These are phyloP conservation scores for Cyanidiococcus yangmingshanensis DNA, from an alignment of 23 red algal species.

Conservation along the genomic window DNA sequence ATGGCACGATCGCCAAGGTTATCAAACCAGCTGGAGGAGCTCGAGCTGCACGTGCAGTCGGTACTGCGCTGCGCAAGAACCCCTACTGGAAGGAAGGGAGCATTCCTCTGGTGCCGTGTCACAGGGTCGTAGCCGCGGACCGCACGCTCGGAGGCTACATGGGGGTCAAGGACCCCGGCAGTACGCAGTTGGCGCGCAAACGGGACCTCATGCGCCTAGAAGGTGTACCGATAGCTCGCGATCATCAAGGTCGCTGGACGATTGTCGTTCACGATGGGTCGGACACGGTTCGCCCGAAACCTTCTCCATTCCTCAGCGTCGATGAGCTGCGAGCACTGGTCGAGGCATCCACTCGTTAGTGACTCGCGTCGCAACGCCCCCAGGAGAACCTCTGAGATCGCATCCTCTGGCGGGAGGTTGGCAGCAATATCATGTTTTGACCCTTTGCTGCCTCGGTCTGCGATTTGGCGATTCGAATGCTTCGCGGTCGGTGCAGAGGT, in stretches of 20 bases:
- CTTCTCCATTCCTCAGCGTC: background rate
- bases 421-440: too few species aligned
- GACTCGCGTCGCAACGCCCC: too few species aligned
- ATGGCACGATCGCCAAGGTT: background rate
- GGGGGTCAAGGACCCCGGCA: background rate
- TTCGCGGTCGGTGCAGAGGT: too few species aligned
- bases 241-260: background rate
- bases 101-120: background rate
- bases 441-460: too few species aligned
- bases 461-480: too few species aligned
- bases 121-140: slow-evolving; percentile 9
- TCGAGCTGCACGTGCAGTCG: background rate
- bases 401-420: too few species aligned
- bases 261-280: background rate
- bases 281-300: too few species aligned
- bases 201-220: background rate
- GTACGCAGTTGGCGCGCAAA: background rate
- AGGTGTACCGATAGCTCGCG: background rate
- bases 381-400: too few species aligned
- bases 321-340: background rate
- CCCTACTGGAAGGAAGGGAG: background rate
- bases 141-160: slow-evolving; percentile 2
- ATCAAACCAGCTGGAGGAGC: background rate
- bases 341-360: too few species aligned
- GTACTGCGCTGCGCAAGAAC: slow-evolving; percentile 1